phyloP scores from a whole-genome alignment of 1,139 yeast species.

The Protomyces lactucae-debilis region DNA sequence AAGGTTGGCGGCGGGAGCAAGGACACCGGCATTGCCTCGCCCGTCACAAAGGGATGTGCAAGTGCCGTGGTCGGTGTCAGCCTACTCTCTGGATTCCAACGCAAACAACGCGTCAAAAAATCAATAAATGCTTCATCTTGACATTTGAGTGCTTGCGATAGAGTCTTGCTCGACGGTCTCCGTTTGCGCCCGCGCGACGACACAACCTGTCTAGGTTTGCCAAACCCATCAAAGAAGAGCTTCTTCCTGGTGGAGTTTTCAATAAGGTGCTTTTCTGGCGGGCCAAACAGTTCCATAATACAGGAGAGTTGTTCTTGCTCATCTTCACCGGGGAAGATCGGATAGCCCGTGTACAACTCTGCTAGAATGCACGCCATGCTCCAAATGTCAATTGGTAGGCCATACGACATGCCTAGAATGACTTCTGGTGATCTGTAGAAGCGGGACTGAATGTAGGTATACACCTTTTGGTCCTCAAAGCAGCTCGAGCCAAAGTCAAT shows the following conservation, averaged over 20 bases:
- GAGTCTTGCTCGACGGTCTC: conserved; percentile 37
- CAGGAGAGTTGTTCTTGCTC: conserved; percentile 63
- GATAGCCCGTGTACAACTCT: conserved; percentile 62
- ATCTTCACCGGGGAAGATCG: conserved; percentile 64
- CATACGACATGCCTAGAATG: conserved; percentile 69
- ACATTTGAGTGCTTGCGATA: conserved; percentile 36
- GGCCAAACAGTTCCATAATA: conserved; percentile 58
- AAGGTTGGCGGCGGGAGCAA: background rate
- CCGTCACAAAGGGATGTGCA: conserved; percentile 43
- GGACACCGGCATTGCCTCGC: conserved; percentile 27
- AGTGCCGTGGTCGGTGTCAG: conserved; percentile 47
- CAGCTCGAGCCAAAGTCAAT: conserved; percentile 98
- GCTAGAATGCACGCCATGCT: conserved; percentile 66
- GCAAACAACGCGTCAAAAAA: conserved; percentile 42
- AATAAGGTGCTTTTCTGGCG: conserved; percentile 49
- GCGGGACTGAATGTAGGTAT: conserved; percentile 91
- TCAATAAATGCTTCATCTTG: conserved; percentile 41
- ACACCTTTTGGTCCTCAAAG: conserved; percentile 78
- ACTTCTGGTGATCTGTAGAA: conserved; percentile 91
- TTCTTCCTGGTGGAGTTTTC: conserved; percentile 40
- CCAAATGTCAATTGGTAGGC: conserved; percentile 72
- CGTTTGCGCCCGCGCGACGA: conserved; percentile 40
- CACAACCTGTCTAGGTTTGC: conserved; percentile 42
- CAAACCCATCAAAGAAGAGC: conserved; percentile 44
- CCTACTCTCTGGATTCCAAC: conserved; percentile 55